Base-by-base conservation (phyloP, 306 rosid genomes). In the Gillenia trifoliata region DNA sequence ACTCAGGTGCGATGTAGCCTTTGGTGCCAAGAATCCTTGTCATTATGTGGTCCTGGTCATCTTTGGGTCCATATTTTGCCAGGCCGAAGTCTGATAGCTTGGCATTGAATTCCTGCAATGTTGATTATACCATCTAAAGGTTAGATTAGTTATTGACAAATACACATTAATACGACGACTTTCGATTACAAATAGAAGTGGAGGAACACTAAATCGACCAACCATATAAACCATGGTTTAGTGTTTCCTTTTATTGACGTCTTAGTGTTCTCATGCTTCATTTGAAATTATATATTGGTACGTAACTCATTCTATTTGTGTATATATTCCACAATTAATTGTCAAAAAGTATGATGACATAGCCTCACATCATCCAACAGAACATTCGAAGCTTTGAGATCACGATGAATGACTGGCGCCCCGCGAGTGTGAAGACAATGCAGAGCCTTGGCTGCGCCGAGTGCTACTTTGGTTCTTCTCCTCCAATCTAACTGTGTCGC, bases 81-180 rank as follows among this genome's bases (percentile, higher is more conserved):
- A 81, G 78, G n/a, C 86, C 86, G 0, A 86, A 86, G 67, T 86
- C 85, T 25, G 90, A 84, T 43, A 84, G 80, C 82, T 84, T 86
- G 36, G 80, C 74, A 45, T 73, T 75, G 77, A 65, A 76, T 52
- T 76, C 60, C 86, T 83, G 87, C 71, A 73, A 70, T 11, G 47
- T 28, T 25, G 9, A 28, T 60, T 15, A 68, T 19, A n/a, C n/a
- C 73, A 30, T 10, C 11, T 10, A 3, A n/a, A 55, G 12, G 52
- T 47, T 47, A 47, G 52, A 47, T 47, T 47, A 47, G 15, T 47
- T 47, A 47, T 47, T 47, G 52, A 47, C 20, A 47, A 47, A 16
- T 16, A 16, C 52, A 47, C 0, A 47, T 47, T 20, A 47, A 15
- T 47, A 47, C 8, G 8, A 47, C 52, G 52, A 47, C 52, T 47